Base-by-base conservation (phyloP, 129 eudicot species). In the Chrysanthemum seticuspe region DNA sequence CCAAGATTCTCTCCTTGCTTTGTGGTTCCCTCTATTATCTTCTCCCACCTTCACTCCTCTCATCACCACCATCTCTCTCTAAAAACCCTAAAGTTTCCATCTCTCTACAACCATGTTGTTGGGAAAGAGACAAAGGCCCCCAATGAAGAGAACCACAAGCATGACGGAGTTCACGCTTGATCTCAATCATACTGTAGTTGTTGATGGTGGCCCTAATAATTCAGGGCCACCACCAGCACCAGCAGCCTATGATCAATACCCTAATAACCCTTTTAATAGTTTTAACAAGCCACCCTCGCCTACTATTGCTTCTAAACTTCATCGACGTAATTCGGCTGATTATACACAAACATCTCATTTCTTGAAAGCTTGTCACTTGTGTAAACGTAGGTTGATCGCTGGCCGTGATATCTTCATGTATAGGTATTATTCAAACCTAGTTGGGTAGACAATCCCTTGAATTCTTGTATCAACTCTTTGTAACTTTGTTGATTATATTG, bases 351-450 rank as follows among this genome's bases (percentile, higher is more conserved):
- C 88, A 0, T 72, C 81, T 76, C 58, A 77, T 36, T 90, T 90
- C 75, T 75, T 87, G 83, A 85, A 68, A 23, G 78, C 86, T 76
- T 90, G 93, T 51, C 75, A 79, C 70, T 85, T 87, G 18, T 90
- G 96, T 67, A 83, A 81, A 8, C 91, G 85, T 78, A 83, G 82
- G 15, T 67, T 90, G 19, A 62, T 83, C 68, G 81, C 88, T 5
- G 90, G 91, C 19, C 88, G 82, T 50, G 96, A 90, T 62, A 90
- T 90, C 88, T 90, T 76, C 84, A 90, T 90, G 93, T 90, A 90
- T 48, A 85, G 91, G 96, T 90, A 45, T 10, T 6, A 1, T 40
- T 40, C 10, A 40, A 40, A 40, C 47, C 47, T 21, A 34, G 49
- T 4, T 31, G 36, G 6, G 3, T 31, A 31, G 36, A 31, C 36